Base-by-base conservation (phyloP, 768 basidiomycete genomes). In the Phaeotremella fagi region DNA sequence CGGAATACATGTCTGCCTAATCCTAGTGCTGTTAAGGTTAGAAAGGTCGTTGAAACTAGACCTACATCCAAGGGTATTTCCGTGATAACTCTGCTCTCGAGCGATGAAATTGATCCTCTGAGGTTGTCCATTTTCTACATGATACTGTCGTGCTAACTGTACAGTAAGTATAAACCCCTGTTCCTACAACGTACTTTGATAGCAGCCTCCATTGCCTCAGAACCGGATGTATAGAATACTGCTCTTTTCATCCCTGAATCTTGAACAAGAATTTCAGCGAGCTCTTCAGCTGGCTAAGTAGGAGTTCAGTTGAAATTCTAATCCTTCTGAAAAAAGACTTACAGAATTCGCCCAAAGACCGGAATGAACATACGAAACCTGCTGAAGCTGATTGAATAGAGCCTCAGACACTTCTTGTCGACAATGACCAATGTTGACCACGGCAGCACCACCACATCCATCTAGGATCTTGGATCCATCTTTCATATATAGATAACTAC, bases 131-230 rank as follows among this genome's bases (percentile, higher is more conserved):
- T 78, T 82, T 64, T 88, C 87, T 15, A 79, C 63, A 38, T 52
- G 55, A 36, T 66, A 86, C 85, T 90, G 88, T 63, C 85, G 81
- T 26, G 84, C 82, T 2, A 88, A 79, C 51, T 41, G 18, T 20
- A 20, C 12, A 20, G 41, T 50, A 22, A 38, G 48, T 5, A 22
- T 20, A 9, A n/a, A 7, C 6, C 11, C 12, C 33, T 12, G 23
- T 3, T 23, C 28, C 22, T n/a, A 3, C 14, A 11, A 12, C 48
- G n/a, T 7, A 50, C 48, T 74, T 92, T 92, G 50, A 90, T 78
- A n/a, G 82, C 84, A 52, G 82, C 81, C 59, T 92, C 90, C 85
- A 90, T 87, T 0, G 89, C 88, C 73, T 92, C 90, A 2, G 51
- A 60, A 81, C 89, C 89, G 73, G 88, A 87, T 38, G 85, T 83